Percentiles rank a stretch among this genome's conserved stretches.
phyloP scores from a whole-genome alignment of 352 stramenopile genomes.

The Phytopythium chamaehyphon region DNA sequence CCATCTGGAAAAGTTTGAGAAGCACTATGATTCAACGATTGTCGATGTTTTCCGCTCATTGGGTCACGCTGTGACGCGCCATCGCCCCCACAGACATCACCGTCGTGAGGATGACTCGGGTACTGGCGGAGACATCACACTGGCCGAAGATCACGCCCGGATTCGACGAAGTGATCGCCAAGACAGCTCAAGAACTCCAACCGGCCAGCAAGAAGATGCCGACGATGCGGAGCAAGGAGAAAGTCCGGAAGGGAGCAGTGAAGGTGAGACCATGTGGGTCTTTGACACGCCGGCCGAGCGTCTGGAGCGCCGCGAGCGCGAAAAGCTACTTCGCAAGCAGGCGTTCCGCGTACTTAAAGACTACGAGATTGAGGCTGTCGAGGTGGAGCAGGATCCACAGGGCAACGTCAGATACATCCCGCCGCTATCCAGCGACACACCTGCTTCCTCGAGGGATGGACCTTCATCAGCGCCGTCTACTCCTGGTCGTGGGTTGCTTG shows the following conservation, averaged over 20 bases:
- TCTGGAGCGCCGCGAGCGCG: constrained; percentile 40
- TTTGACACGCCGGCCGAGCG: constrained; percentile 49
- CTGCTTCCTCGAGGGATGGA: background rate
- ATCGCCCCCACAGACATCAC: constrained; percentile 5
- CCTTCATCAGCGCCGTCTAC: constrained; percentile 11
- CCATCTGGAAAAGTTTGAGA: constrained; percentile 44
- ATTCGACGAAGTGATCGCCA: background rate
- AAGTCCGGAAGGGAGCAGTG: constrained; percentile 15
- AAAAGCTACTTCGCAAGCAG: constrained; percentile 45
- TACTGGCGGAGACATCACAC: background rate
- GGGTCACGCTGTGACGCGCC: constrained; percentile 22
- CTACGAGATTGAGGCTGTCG: constrained; percentile 41
- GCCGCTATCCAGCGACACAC: background rate
- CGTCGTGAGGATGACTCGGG: background rate
- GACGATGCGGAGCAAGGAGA: background rate
- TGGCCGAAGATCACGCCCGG: background rate
- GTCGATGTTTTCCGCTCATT: constrained; percentile 52
- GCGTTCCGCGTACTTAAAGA: constrained; percentile 52
- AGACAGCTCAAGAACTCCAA: constrained; percentile 1
- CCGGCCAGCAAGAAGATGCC: background rate
- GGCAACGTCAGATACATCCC: constrained; percentile 6
- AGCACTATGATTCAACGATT: constrained; percentile 61
- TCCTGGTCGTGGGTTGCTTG: constrained; percentile 1
- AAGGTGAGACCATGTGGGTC: constrained; percentile 49
- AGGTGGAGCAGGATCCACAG: constrained; percentile 5